Evolutionary conservation across 2,329 filamentous ascomycete species (phyloP), one percentile per base, ranked within the genome.

Genomic region (Hymenoscyphus fructigenus): DNA sequence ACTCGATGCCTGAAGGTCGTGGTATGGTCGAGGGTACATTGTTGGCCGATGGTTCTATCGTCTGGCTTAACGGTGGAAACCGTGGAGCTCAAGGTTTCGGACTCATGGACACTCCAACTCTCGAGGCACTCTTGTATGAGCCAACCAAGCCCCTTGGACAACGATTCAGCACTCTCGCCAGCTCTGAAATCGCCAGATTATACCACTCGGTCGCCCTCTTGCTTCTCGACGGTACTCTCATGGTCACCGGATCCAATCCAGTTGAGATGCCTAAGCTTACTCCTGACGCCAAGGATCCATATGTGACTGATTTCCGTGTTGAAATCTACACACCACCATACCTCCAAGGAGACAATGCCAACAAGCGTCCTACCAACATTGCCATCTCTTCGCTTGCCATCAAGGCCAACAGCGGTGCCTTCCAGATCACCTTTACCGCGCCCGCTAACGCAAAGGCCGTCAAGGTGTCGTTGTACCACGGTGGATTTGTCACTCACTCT

Each of bases 261-360:
- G 82, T 86, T 32, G 81, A 88, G 70, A 82, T 83, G 79, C 85
- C 84, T 17, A 75, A 84, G 38, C 78, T 85, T 12, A 71, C 76
- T 15, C 69, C 82, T 9, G 75, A 79, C 61, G 74, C 78, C 0
- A 70, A 79, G 61, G 75, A 83, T 64, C 82, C 81, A 10, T 88
- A 79, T 72, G 78, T 81, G 20, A 88, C 85, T 1, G 85, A 88
- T 67, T 88, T 86, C 77, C 81, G 85, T 41, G 84, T 87, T 55
- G 86, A 88, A 73, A 83, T 82, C 62, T 88, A 85, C 72, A 84
- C 83, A 32, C 86, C 86, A 50, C 84, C 85, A 2, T 88, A 88
- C 70, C 80, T 88, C 20, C 77, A 79, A 57, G 84, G 83, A 15
- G 79, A 78, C 50, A 83, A 83, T 59, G 79, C 78, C 1, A 74